Evolutionary conservation across 176 grass and related monocot species (phyloP), one percentile per base, ranked within the genome.

Genomic region (Oryza coarctata): DNA sequence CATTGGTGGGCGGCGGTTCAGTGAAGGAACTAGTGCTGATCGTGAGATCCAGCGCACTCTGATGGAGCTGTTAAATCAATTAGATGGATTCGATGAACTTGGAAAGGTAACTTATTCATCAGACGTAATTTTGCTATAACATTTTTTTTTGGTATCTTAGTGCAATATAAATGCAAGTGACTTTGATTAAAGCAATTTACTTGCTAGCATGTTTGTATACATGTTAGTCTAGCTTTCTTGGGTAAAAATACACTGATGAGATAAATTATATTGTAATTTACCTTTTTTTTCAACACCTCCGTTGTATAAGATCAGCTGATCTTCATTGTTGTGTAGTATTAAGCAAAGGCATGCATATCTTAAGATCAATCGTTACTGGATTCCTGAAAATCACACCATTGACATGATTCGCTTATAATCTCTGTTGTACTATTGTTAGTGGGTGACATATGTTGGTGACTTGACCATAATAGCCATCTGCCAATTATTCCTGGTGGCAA

Each of bases 1-100:
- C 39, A 96, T 99, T n/a, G 97, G 97, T 70, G 97, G 97, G 4
- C 85, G 97, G 40, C 90, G 97, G 85, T 99, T 99, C 75, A 99
- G 97, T 41, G 97, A 99, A 83, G 97, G 97, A 20, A 99, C 97
- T 18, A 99, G 97, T 89, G 97, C 97, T 5, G 97, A 99, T 58
- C 93, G 97, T 69, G 93, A 99, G 83, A 99, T 99, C 70, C 97
- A 99, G 85, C 84, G 97, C 75, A 99, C 97, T 0, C 82, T 99
- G 72, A 99, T 99, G 97, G 97, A 99, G 71, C 87, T 99, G 64
- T 91, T 99, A 34, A 99, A 99, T 81, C 97, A 99, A 77, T 79
- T 99, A 30, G 97, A 99, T 43, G 97, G 97, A 72, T 99, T 99
- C 75, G 97, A 99, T 60, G 92, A 99, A 73, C 93, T 99, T 71